Evolutionary conservation across 1,139 yeast species (phyloP).

Genomic region (Zygosaccharomyces pseudobailii): DNA sequence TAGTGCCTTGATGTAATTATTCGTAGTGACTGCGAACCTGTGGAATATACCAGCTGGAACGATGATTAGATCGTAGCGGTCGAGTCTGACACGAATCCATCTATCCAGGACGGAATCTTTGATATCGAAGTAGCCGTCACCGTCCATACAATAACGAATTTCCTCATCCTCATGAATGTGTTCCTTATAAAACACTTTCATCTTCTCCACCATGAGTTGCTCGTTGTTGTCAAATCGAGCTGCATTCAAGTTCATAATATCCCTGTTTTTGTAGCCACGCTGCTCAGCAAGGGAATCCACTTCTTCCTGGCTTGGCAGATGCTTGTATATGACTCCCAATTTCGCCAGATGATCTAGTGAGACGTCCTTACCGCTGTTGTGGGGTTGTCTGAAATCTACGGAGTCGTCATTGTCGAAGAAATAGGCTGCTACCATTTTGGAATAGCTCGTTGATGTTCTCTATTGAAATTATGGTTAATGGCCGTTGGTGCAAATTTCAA

Average conservation of each 20-base stretch:
- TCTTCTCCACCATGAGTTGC: conserved; percentile 55
- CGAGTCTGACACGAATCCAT: conserved; percentile 76
- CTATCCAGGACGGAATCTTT: conserved; percentile 54
- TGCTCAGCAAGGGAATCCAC: conserved; percentile 64
- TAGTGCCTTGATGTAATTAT: conserved; percentile 66
- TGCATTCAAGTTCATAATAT: conserved; percentile 58
- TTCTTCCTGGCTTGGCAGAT: conserved; percentile 47
- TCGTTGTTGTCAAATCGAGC: conserved; percentile 61
- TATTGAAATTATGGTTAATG: neutral
- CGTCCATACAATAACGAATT: conserved; percentile 82
- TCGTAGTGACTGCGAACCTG: conserved; percentile 69
- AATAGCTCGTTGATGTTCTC: neutral
- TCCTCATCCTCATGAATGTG: conserved; percentile 98
- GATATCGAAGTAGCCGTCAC: conserved; percentile 90
- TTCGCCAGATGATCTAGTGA: conserved; percentile 44
- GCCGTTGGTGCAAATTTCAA: neutral
- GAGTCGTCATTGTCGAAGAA: conserved; percentile 65
- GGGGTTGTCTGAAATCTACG: conserved; percentile 66
- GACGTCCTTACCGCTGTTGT: conserved; percentile 63
- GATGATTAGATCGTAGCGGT: conserved; percentile 61
- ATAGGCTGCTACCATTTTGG: conserved; percentile 44
- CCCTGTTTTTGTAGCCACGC: conserved; percentile 77
- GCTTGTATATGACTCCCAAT: conserved; percentile 68
- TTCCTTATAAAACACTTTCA: conserved; percentile 71
- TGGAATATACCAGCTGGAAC: conserved; percentile 93